phyloP scores from a whole-genome alignment of 805 yeast genomes.

The Scheffersomyces stipitis region DNA sequence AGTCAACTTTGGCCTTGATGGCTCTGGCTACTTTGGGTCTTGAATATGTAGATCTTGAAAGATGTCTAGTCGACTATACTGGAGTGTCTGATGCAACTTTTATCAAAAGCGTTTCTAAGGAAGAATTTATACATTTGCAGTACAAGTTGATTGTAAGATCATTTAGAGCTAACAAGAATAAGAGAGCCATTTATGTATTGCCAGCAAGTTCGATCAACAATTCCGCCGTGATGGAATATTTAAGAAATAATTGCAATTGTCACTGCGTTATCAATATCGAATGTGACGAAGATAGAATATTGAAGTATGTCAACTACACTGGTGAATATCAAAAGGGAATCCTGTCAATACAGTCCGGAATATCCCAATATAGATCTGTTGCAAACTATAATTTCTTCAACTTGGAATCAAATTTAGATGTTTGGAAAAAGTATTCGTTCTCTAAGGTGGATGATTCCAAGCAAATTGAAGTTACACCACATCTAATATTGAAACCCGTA shows the following conservation, averaged over 20 bases:
- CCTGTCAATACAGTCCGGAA: constrained; percentile 5
- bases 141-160: constrained; percentile 5
- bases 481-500: constrained; percentile 7
- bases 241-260: constrained; percentile 2
- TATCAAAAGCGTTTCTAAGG: constrained; percentile 7
- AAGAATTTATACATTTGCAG: constrained; percentile 9
- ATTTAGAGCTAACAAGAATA: constrained; percentile 1
- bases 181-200: constrained; percentile 8
- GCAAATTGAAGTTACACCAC: not conserved
- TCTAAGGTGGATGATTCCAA: not conserved
- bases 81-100: constrained; percentile 11
- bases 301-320: constrained; percentile 9
- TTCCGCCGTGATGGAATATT: constrained; percentile 6
- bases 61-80: constrained; percentile 10
- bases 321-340: constrained; percentile 8
- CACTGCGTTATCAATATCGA: constrained; percentile 12
- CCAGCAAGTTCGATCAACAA: constrained; percentile 12
- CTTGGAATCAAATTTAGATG: constrained; percentile 6
- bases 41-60: constrained; percentile 13
- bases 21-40: constrained; percentile 15
- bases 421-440: not conserved
- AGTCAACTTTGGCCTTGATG: constrained; percentile 17
- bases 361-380: constrained; percentile 6
- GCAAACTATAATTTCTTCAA: constrained; percentile 13
- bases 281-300: constrained; percentile 13